These are phyloP conservation scores for Stachybotrys echinatus DNA, from an alignment of 2,329 filamentous ascomycete species.

Conservation along the genomic window DNA sequence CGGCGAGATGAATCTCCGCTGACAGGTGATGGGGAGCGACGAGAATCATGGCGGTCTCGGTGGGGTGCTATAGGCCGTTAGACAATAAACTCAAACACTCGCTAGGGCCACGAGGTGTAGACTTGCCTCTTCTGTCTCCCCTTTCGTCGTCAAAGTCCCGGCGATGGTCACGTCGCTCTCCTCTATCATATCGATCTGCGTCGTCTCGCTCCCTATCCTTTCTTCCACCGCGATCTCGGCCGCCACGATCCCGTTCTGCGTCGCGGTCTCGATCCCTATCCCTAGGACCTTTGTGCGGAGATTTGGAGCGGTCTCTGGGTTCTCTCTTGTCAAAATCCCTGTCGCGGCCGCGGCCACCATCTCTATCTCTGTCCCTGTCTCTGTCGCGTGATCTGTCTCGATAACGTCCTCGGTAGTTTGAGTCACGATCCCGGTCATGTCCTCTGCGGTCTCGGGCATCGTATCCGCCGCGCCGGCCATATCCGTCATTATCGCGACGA, in stretches of 20 bases:
- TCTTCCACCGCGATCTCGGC: slow-evolving; percentile 19
- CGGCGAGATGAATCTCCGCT: slow-evolving; percentile 14
- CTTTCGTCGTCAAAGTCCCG: slow-evolving; percentile 13
- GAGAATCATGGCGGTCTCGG: slow-evolving; percentile 5
- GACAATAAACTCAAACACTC: too few relatives aligned
- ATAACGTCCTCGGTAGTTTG: slow-evolving; percentile 22
- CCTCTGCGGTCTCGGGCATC: slow-evolving; percentile 13
- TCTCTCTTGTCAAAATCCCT: slow-evolving; percentile 19
- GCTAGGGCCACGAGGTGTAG: background rate
- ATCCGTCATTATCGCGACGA: slow-evolving; percentile 57
- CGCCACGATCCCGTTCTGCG: slow-evolving; percentile 24
- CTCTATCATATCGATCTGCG: background rate
- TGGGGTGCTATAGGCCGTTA: too few relatives aligned
- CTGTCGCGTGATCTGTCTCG: slow-evolving; percentile 29
- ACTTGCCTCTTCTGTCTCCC: slow-evolving; percentile 17
- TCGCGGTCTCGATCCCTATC: slow-evolving; percentile 36
- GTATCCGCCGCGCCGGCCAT: slow-evolving; percentile 32
- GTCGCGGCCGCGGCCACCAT: slow-evolving; percentile 13
- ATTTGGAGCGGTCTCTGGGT: slow-evolving; percentile 29
- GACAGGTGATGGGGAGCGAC: slow-evolving; percentile 31
- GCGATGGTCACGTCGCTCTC: background rate
- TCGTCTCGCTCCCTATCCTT: slow-evolving; percentile 21
- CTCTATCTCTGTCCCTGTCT: background rate
- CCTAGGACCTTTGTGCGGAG: slow-evolving; percentile 28
- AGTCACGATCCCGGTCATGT: slow-evolving; percentile 21